These are phyloP conservation scores for Mastigamoeba balamuthi DNA, from an alignment of 78 protist genomes.

Conservation along the genomic window DNA sequence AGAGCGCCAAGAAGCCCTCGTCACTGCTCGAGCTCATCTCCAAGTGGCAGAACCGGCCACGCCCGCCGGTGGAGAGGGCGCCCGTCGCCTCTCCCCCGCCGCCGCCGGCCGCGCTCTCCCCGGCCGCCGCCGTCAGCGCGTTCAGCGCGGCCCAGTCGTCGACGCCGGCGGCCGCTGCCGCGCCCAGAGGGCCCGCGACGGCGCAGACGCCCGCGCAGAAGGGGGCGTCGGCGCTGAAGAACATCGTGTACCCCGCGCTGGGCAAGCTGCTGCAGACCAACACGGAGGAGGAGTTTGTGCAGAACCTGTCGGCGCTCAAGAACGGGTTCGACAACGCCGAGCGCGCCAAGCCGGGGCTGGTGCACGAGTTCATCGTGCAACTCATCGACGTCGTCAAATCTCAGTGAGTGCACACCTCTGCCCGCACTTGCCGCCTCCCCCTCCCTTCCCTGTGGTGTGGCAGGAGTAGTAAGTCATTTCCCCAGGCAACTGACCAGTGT, in stretches of 20 bases:
- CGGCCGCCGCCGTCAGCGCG: not conserved
- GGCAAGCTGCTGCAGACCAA: conserved; percentile 30
- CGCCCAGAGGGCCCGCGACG: too few species aligned
- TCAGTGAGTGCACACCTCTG: too few species aligned
- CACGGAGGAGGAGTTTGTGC: conserved; percentile 38
- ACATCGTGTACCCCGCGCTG: conserved; percentile 43
- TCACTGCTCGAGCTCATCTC: conserved; percentile 65
- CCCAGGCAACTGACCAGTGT: too few species aligned
- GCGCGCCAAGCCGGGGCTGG: conserved; percentile 51
- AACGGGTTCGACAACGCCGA: conserved; percentile 58
- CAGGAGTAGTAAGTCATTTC: too few species aligned
- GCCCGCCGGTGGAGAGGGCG: not conserved
- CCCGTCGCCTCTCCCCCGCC: conserved; percentile 14
- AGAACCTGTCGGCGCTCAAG: conserved; percentile 36
- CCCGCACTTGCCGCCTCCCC: too few species aligned
- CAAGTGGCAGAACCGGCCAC: conserved; percentile 30
- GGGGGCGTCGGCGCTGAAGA: conserved; percentile 40
- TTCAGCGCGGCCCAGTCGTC: not conserved
- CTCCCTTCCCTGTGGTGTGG: too few species aligned
- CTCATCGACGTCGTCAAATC: conserved; percentile 40
- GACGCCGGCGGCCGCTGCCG: not conserved
- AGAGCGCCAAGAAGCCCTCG: conserved; percentile 44
- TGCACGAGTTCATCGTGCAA: conserved; percentile 42
- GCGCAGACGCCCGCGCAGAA: not conserved
- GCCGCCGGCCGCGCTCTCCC: not conserved